Evolutionary conservation across 257 asterid genomes (phyloP), one percentile per base, ranked within the genome.

Genomic region (Ilex aquifolium): DNA sequence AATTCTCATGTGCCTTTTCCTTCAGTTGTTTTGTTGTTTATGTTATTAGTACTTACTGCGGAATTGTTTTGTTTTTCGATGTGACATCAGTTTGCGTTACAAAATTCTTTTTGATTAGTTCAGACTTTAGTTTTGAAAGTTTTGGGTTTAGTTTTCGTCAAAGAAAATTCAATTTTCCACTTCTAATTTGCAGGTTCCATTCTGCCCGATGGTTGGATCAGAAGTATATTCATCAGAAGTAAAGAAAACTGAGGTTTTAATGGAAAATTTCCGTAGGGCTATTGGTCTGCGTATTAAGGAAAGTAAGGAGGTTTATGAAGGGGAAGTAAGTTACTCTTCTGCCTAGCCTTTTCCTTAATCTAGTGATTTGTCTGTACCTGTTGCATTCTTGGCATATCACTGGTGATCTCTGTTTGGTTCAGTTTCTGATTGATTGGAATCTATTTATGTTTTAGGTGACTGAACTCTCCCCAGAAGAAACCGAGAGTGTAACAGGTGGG

Each of bases 191-290:
- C 73, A 91, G 98, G 95, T 91, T 54, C 98, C 98, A 6, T 92
- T 92, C 79, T 92, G 98, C 72, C 98, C 98, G 32, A 92, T 92
- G 98, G 98, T 92, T 63, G 97, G 98, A 57, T 92, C 98, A n/a
- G 97, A 92, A 80, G 98, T 92, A 32, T 92, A 87, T 75, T 92
- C 98, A 49, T 85, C 98, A 7, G 98, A 92, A 80, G 98, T 92
- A 46, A 92, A 92, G 85, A 92, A 88, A 79, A 88, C 98, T 4
- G 98, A 92, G 83, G 84, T 92, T 65, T 76, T 92, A 58, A 92
- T 92, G 98, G 98, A 92, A 69, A 85, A 85, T 64, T 92, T 92
- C 14, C 79, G 98, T 3, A 82, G 98, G 32, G 98, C 98, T 70
- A 92, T 92, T 82, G 97, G 98, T 54, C 85, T 92, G 31, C 92